Evolutionary conservation across 192 early-diverging fungal genomes (phyloP).

Genomic region (Backusella sp.): DNA sequence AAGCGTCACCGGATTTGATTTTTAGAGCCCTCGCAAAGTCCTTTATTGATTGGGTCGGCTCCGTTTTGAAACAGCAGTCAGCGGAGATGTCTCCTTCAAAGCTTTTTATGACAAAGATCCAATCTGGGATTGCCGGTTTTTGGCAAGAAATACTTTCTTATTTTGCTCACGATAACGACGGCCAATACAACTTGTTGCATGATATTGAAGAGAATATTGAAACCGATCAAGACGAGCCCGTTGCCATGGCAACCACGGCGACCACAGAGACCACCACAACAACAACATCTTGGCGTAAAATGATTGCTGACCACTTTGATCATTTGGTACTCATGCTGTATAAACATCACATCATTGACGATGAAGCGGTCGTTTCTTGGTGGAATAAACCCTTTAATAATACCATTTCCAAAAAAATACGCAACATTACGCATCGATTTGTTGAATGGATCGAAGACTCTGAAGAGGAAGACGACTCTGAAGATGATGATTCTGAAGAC

Average conservation of each 20-base stretch:
- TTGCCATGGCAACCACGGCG: not conserved
- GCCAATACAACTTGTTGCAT: constrained; percentile 35
- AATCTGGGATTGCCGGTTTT: constrained; percentile 35
- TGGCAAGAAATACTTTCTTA: constrained; percentile 42
- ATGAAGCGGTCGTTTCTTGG: constrained; percentile 44
- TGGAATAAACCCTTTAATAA: constrained; percentile 32
- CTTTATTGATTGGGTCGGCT: constrained; percentile 33
- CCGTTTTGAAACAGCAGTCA: not conserved
- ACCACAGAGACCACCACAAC: too few relatives aligned
- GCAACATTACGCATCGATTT: constrained; percentile 30
- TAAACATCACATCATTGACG: constrained; percentile 46
- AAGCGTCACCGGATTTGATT: constrained; percentile 27
- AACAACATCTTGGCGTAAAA: constrained; percentile 2
- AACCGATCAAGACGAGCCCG: not conserved
- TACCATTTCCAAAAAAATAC: constrained; percentile 23
- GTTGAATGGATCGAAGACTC: constrained; percentile 38
- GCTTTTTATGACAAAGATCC: constrained; percentile 23
- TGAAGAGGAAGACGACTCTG: constrained; percentile 27
- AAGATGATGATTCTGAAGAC: not conserved
- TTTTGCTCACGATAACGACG: constrained; percentile 32
- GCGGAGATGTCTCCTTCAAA: not conserved
- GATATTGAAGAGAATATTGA: constrained; percentile 16
- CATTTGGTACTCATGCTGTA: constrained; percentile 41
- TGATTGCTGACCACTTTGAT: constrained; percentile 36
- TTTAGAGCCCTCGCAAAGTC: constrained; percentile 32